These are phyloP conservation scores for Silene uniflora DNA, from an alignment of 148 eudicot species.

Conservation along the genomic window DNA sequence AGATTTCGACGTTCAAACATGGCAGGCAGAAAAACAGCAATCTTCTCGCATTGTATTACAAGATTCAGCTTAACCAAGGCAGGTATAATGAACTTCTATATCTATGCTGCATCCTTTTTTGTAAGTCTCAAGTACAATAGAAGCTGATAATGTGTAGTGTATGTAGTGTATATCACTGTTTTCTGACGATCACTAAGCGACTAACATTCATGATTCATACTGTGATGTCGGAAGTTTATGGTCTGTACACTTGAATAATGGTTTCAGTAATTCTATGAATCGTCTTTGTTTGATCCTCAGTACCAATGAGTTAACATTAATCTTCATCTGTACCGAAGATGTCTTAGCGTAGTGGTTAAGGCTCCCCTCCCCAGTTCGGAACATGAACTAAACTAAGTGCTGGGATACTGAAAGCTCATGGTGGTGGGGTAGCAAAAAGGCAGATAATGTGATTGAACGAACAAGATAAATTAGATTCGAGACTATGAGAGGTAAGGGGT, in stretches of 20 bases:
- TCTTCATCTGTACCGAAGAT: too few species aligned
- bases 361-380: too few species aligned
- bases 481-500: conserved; percentile 10
- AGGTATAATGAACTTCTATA: conserved; percentile 1
- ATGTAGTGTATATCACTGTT: background rate
- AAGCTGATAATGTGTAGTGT: background rate
- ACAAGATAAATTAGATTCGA: background rate
- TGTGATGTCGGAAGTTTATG: background rate
- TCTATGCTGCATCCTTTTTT: background rate
- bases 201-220: background rate
- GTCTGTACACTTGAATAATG: background rate
- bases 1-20: background rate
- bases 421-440: background rate
- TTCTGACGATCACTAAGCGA: conserved; percentile 3
- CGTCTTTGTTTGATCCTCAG: background rate
- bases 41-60: background rate
- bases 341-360: too few species aligned
- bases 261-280: background rate
- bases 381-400: background rate
- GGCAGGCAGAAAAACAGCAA: background rate
- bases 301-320: too few species aligned
- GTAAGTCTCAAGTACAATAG: background rate
- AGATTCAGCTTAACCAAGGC: background rate
- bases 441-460: background rate
- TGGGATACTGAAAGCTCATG: background rate